phyloP scores from a whole-genome alignment of 768 basidiomycete genomes.

The Russula abietina region DNA sequence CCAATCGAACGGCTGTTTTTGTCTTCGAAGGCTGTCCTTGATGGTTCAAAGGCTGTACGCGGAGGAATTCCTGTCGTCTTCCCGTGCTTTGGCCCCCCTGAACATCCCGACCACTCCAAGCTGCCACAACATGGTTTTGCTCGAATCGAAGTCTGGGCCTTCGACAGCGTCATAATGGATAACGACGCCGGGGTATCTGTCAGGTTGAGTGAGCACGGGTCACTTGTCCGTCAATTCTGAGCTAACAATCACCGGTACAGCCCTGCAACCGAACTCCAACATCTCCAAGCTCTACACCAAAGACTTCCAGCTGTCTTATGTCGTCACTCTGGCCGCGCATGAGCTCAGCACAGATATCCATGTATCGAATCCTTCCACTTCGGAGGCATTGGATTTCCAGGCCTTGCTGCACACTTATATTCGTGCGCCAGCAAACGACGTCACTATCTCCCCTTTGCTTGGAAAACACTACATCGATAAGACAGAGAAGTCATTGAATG shows the following conservation, averaged over 20 bases:
- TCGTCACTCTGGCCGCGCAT: constrained; percentile 70
- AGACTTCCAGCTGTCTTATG: constrained; percentile 69
- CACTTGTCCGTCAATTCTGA: not conserved
- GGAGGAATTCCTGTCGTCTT: constrained; percentile 62
- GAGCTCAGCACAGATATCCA: constrained; percentile 75
- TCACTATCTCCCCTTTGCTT: constrained; percentile 59
- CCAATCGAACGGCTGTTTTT: constrained; percentile 72
- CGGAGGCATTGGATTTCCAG: constrained; percentile 75
- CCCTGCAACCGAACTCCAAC: constrained; percentile 53
- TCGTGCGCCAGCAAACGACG: constrained; percentile 51
- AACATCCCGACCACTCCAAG: constrained; percentile 60
- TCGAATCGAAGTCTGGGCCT: constrained; percentile 67
- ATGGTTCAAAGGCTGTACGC: constrained; percentile 73
- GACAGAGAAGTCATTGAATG: constrained; percentile 53
- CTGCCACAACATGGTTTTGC: constrained; percentile 91
- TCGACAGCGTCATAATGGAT: constrained; percentile 58
- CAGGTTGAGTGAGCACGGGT: constrained; percentile 54
- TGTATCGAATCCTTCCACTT: constrained; percentile 56
- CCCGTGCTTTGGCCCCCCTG: constrained; percentile 84
- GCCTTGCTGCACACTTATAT: constrained; percentile 92
- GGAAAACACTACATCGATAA: constrained; percentile 75
- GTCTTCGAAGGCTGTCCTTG: constrained; percentile 69
- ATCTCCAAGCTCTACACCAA: constrained; percentile 56
- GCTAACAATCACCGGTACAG: constrained; percentile 34
- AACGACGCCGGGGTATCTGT: constrained; percentile 69